phyloP scores from a whole-genome alignment of 768 basidiomycete genomes.

The Podaxis sp. region DNA sequence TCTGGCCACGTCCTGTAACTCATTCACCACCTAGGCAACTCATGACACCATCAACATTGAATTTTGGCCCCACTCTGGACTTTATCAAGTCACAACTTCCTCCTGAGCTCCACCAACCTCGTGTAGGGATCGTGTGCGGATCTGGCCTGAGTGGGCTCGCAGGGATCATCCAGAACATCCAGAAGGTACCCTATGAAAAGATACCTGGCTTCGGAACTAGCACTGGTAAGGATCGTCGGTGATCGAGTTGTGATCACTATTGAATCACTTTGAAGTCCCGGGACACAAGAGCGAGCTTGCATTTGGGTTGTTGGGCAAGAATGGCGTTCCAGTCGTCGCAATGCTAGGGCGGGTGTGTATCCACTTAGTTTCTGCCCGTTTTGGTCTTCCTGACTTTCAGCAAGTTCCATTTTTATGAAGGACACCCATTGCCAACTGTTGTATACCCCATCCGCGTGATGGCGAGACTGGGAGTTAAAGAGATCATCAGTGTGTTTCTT shows the following conservation, averaged over 20 bases:
- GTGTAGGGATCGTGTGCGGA: slow-evolving; percentile 84
- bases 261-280: slow-evolving; percentile 45
- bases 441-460: slow-evolving; percentile 80
- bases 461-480: slow-evolving; percentile 72
- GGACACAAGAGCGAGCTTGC: slow-evolving; percentile 82
- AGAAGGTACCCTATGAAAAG: slow-evolving; percentile 62
- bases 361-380: not conserved
- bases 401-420: slow-evolving; percentile 87
- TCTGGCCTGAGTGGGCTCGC: slow-evolving; percentile 81
- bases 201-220: slow-evolving; percentile 76
- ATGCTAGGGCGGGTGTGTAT: slow-evolving; percentile 81
- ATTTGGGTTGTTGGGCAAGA: slow-evolving; percentile 73
- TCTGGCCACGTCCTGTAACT: not conserved
- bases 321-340: slow-evolving; percentile 78
- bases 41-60: not conserved
- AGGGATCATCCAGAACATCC: slow-evolving; percentile 52
- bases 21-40: not conserved
- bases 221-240: slow-evolving; percentile 54
- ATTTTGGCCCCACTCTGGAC: slow-evolving; percentile 29
- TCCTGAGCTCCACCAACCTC: slow-evolving; percentile 43
- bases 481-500: slow-evolving; percentile 65
- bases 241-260: not conserved
- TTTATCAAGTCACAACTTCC: slow-evolving; percentile 36
- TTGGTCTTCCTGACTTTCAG: slow-evolving; percentile 1
- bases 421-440: slow-evolving; percentile 66